phyloP scores from a whole-genome alignment of 202 grass and related monocot species.

The Bolboschoenoplectus hybrid region DNA sequence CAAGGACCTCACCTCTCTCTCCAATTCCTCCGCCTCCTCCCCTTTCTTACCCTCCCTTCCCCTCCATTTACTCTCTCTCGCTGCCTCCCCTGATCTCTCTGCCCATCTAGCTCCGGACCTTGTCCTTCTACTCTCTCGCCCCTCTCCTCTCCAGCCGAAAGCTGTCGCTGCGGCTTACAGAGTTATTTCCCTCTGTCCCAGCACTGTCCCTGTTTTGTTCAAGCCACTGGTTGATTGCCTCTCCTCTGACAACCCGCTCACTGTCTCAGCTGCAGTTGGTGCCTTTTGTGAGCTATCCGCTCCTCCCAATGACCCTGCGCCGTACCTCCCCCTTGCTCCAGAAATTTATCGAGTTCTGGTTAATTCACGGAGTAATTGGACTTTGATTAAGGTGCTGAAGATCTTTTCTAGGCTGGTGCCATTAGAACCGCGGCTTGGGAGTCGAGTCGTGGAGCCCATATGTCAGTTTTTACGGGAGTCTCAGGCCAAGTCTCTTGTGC shows the following conservation, averaged over 20 bases:
- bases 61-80: slow-evolving; percentile 61
- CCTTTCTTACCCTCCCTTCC: slow-evolving; percentile 60
- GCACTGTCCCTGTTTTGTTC: slow-evolving; percentile 67
- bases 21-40: slow-evolving; percentile 41
- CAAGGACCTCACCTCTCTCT: slow-evolving; percentile 68
- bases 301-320: slow-evolving; percentile 56
- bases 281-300: slow-evolving; percentile 86
- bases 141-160: slow-evolving; percentile 50
- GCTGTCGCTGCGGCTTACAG: slow-evolving; percentile 58
- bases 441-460: slow-evolving; percentile 70
- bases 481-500: slow-evolving; percentile 72
- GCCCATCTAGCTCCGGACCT: slow-evolving; percentile 71
- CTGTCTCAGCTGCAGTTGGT: slow-evolving; percentile 57
- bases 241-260: slow-evolving; percentile 55
- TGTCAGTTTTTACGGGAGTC: slow-evolving; percentile 68
- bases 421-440: slow-evolving; percentile 67
- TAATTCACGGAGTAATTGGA: slow-evolving; percentile 81
- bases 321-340: slow-evolving; percentile 86
- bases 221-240: slow-evolving; percentile 88
- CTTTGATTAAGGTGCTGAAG: slow-evolving; percentile 92
- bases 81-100: slow-evolving; percentile 61
- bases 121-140: slow-evolving; percentile 54
- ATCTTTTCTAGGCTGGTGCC: slow-evolving; percentile 73
- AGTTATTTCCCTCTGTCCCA: slow-evolving; percentile 59
- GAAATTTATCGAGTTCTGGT: slow-evolving; percentile 74